Evolutionary conservation across 208 protist genomes (phyloP), one percentile per base, ranked within the genome.

Genomic region (Acanthamoeba healyi): DNA sequence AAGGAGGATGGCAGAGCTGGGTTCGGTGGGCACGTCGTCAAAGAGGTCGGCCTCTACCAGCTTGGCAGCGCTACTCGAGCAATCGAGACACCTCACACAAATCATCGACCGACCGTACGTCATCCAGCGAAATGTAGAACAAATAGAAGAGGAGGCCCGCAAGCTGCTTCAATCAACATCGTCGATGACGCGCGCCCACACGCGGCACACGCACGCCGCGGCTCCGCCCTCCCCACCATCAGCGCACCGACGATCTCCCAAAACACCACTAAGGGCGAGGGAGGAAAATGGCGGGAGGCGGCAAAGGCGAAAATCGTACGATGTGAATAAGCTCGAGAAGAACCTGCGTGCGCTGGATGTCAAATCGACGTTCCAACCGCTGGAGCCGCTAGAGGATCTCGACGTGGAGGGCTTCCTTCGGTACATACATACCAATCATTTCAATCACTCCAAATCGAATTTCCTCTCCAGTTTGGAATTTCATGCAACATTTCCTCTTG

Each of bases 61-160:
- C 54, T 91, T 72, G 19, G 19, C 84, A 0, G 14, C 54, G 24
- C 38, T 72, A 1, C 56, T 72, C 5, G 49, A 74, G 14, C 5
- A 72, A 29, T 91, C 84, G 29, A 15, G 49, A 9, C 46, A 91
- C n/a, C 67, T 86, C 77, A 58, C 77, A 86, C 22, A 86, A 5
- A 38, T n/a, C 26, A 86, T 86, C 24, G 77, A 86, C 5, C 77
- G 77, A 40, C 77, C 77, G 12, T 86, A 51, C 14, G 77, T 86
- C 42, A 86, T 86, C 12, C 42, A 86, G 26, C 44, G 77, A 51
- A 86, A 86, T 86, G 38, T 86, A 61, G 77, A 86, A 38, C 77
- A 86, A 58, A 86, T 86, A 0, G 77, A 86, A 38, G 77, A 86
- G 77, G 77, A 86, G 32, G 77, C 77, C 0, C 77, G 77, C 77